Evolutionary conservation across 176 grass and related monocot species (phyloP), one percentile per base, ranked within the genome.

Genomic region (Oryza coarctata): DNA sequence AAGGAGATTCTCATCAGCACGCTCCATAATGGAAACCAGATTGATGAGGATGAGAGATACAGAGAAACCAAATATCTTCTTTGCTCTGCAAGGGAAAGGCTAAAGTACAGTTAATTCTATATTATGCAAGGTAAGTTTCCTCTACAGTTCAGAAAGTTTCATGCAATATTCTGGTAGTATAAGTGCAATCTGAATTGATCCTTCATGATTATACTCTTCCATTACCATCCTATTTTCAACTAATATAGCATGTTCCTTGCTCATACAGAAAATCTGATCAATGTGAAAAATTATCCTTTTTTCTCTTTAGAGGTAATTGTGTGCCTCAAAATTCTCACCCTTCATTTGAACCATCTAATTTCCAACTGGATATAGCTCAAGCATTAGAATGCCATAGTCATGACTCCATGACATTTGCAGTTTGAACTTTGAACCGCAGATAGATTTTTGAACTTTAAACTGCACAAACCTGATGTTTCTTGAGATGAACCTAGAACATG

Each of bases 31-130:
- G 9, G 95, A 94, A 80, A 88, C 95, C 60, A 97, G 23, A 75
- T 97, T 97, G 81, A 97, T 94, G 79, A 97, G 90, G 75, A 97
- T 82, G 71, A 97, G 92, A 88, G 95, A 94, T 70, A 97, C 61
- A 26, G 95, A 94, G 83, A 97, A 94, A 35, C 95, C 95, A 80
- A 97, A 88, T 81, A 97, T 87, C 78, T 80, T 94, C 82, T 86
- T 92, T 84, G 86, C 76, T 87, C 95, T 97, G 90, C 72, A 75
- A 92, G 35, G 40, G 77, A 27, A 86, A 35, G 18, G 89, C 20
- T 73, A 70, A 12, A n/a, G 3, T 12, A 86, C 23, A 3, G 29
- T 73, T 61, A 87, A 87, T 52, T 26, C 11, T 75, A 36, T 45
- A 69, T n/a, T 44, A 80, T 9, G 7, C 28, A 68, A 43, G 60